These are phyloP conservation scores for Backusella macrospora DNA, from an alignment of 192 early-diverging fungal genomes.

Conservation along the genomic window DNA sequence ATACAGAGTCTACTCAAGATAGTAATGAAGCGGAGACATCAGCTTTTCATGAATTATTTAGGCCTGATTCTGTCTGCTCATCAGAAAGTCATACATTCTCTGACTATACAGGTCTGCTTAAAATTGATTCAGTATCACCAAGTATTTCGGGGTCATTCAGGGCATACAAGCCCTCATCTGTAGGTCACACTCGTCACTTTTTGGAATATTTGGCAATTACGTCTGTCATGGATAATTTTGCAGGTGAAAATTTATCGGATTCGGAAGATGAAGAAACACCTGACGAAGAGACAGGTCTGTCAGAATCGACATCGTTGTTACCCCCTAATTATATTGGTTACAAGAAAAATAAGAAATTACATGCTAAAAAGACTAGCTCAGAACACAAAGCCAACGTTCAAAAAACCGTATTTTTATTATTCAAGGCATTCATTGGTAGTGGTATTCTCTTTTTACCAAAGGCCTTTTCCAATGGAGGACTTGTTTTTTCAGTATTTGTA, in stretches of 20 bases:
- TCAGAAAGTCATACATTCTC: slow-evolving; percentile 33
- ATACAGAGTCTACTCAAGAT: neutral
- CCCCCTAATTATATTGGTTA: slow-evolving; percentile 28
- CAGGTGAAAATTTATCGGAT: slow-evolving; percentile 50
- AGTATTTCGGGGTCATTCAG: neutral
- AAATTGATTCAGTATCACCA: slow-evolving; percentile 12
- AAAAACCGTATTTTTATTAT: slow-evolving; percentile 51
- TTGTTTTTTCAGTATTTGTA: slow-evolving; percentile 61
- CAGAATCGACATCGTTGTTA: slow-evolving; percentile 20
- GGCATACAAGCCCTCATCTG: neutral
- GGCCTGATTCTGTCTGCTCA: slow-evolving; percentile 25
- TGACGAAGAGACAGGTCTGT: slow-evolving; percentile 32
- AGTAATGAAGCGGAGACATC: neutral
- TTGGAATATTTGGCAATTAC: slow-evolving; percentile 44
- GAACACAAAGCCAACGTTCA: slow-evolving; percentile 40
- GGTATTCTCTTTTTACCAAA: slow-evolving; percentile 79
- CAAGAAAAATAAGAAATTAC: slow-evolving; percentile 26
- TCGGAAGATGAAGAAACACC: slow-evolving; percentile 30
- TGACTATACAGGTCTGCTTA: slow-evolving; percentile 33
- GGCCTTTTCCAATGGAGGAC: slow-evolving; percentile 74
- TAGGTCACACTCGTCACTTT: slow-evolving; percentile 31
- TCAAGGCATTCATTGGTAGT: slow-evolving; percentile 74
- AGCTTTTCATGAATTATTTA: slow-evolving; percentile 28
- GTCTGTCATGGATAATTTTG: slow-evolving; percentile 49
- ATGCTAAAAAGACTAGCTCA: neutral